Base-by-base conservation (phyloP, 179 eudicot genomes). In the Patellifolia procumbens region DNA sequence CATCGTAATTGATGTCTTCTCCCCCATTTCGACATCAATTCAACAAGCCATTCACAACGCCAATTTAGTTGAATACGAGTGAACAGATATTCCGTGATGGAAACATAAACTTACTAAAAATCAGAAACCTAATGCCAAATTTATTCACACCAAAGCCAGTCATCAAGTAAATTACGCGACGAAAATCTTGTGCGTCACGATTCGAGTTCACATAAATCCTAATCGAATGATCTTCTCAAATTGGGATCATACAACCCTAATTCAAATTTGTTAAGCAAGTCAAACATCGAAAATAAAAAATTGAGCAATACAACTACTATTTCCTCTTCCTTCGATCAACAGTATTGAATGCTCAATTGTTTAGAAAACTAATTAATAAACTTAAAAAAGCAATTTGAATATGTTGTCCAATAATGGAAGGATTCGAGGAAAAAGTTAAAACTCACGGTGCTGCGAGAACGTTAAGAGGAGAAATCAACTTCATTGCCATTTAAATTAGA, bases 381-480 rank as follows among this genome's bases (percentile, higher is more conserved):
- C 49, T 4, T 16, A 26, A 12, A 39, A 65, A 39, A 20, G 5
- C 17, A 39, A 6, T 37, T 20, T 17, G 49, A 55, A 53, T 12
- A 16, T 19, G 55, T 53, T 72, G n/a, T 2, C 13, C 29, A 43
- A 22, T 20, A 19, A 61, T 10, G 0, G 2, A 52, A 10, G 13
- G 9, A 49, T 65, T 52, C 1, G 56, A 52, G 24, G 72, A 16
- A 28, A 53, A 20, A 31, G 17, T 39, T 7, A 52, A n/a, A 75
- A 65, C 78, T 75, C n/a, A 53, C 43, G 55, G 11, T 66, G 39
- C 4, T 51, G 29, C 10, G 22, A 51, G 52, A 45, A n/a, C 65
- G n/a, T 29, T 55, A 20, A 53, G 59, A 53, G 28, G n/a, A 49
- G 0, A 7, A 15, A 56, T 22, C 62, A 4, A 24, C n/a, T n/a